phyloP scores from a whole-genome alignment of 371 early-diverging fungal genomes.

The Dentiscutata heterogama region DNA sequence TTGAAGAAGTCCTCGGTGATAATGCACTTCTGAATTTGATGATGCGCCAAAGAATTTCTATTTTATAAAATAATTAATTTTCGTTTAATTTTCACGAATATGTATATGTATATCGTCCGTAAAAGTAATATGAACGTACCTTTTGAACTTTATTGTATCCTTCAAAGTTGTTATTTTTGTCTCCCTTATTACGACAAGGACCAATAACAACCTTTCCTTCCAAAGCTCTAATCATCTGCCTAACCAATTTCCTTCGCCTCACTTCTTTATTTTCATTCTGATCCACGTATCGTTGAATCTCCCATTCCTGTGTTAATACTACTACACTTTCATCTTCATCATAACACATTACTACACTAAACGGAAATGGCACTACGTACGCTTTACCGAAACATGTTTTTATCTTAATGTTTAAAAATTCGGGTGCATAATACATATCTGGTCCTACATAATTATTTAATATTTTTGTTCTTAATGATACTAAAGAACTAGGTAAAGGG shows the following conservation, averaged over 20 bases:
- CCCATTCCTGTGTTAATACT: constrained; percentile 58
- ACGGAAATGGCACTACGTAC: constrained; percentile 68
- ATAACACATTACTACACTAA: constrained; percentile 68
- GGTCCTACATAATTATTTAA: constrained; percentile 61
- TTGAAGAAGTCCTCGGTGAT: constrained; percentile 56
- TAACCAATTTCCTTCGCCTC: constrained; percentile 55
- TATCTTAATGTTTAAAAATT: constrained; percentile 55
- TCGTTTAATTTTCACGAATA: too few species aligned
- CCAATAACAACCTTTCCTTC: constrained; percentile 64
- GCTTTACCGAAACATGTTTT: constrained; percentile 69
- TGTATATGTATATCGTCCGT: too few species aligned
- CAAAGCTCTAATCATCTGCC: constrained; percentile 63
- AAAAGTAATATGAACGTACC: too few species aligned
- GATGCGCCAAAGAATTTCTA: too few species aligned
- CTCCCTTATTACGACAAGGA: constrained; percentile 53
- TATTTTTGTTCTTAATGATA: constrained; percentile 53
- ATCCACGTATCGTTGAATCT: constrained; percentile 59
- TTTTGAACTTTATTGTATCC: too few species aligned
- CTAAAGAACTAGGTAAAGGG: constrained; percentile 50
- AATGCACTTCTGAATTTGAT: constrained; percentile 50
- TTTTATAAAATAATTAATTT: too few species aligned
- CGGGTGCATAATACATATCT: constrained; percentile 71
- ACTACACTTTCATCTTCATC: constrained; percentile 67
- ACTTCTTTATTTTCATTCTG: constrained; percentile 62
- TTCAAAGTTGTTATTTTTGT: background rate